Percentiles rank a stretch among this genome's conserved stretches.
Evolutionary conservation across 305 asterid genomes (phyloP).

Genomic region (Solanum aculeatissimum): DNA sequence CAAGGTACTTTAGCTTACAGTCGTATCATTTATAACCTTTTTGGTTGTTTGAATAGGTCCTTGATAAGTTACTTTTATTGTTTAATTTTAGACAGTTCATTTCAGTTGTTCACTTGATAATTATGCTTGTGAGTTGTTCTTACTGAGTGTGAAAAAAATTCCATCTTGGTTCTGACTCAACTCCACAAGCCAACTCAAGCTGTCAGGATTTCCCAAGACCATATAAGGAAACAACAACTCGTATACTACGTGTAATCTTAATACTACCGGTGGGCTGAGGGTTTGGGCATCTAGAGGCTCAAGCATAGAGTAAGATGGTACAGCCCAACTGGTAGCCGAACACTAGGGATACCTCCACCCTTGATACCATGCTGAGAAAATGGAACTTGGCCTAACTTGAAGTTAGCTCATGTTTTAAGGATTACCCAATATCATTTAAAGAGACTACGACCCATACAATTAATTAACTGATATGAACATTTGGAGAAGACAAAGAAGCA

Average conservation of each 20-base stretch:
- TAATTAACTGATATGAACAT: not conserved
- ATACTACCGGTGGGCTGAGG: not conserved
- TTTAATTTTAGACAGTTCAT: not conserved
- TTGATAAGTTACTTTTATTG: not conserved
- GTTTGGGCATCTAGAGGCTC: not conserved
- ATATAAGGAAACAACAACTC: not conserved
- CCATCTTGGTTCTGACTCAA: not conserved
- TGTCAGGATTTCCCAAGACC: not conserved
- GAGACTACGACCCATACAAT: not conserved
- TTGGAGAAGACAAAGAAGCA: not conserved
- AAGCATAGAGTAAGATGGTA: not conserved
- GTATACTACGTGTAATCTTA: not conserved
- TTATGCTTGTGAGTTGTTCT: not conserved
- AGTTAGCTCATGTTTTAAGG: not conserved
- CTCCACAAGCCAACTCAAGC: not conserved
- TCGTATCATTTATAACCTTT: not conserved
- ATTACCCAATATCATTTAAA: not conserved
- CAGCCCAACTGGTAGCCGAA: not conserved
- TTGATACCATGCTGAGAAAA: not conserved
- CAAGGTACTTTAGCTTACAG: not conserved
- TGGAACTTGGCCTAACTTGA: not conserved
- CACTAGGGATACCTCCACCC: not conserved
- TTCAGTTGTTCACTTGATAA: not conserved
- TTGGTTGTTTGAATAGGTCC: not conserved
- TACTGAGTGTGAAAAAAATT: not conserved